Evolutionary conservation across 169 alveolate species (phyloP).

Genomic region (Eimeria sp.): DNA sequence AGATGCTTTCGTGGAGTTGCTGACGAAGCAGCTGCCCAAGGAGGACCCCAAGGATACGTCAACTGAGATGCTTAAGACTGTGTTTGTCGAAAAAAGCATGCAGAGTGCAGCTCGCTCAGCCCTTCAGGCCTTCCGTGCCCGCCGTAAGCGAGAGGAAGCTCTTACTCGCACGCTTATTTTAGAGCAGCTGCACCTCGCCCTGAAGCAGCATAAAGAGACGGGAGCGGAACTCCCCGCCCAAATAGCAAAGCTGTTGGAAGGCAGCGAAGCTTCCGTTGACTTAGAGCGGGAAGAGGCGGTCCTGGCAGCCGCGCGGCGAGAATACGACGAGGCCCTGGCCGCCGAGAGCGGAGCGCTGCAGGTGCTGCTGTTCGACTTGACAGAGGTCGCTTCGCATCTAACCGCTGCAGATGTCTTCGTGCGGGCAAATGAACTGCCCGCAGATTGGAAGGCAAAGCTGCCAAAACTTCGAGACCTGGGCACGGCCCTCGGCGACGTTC

Average conservation of each 20-base stretch:
- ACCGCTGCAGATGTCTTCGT: not conserved
- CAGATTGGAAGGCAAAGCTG: not conserved
- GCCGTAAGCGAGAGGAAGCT: not conserved
- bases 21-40: constrained; percentile 13
- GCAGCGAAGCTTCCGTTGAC: not conserved
- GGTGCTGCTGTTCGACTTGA: not conserved
- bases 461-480: not conserved
- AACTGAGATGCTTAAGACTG: not conserved
- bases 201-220: not conserved
- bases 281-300: not conserved
- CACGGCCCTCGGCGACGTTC: not conserved
- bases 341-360: constrained; percentile 4
- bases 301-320: not conserved
- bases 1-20: not conserved
- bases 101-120: not conserved
- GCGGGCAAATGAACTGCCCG: not conserved
- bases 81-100: not conserved
- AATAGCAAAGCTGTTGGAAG: not conserved
- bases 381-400: not conserved
- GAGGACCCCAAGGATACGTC: not conserved
- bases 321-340: not conserved
- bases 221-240: not conserved
- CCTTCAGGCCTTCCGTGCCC: not conserved
- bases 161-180: not conserved
- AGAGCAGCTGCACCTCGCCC: not conserved